Evolutionary conservation across 306 rosid genomes (phyloP).

Genomic region (Citrullus amarus): DNA sequence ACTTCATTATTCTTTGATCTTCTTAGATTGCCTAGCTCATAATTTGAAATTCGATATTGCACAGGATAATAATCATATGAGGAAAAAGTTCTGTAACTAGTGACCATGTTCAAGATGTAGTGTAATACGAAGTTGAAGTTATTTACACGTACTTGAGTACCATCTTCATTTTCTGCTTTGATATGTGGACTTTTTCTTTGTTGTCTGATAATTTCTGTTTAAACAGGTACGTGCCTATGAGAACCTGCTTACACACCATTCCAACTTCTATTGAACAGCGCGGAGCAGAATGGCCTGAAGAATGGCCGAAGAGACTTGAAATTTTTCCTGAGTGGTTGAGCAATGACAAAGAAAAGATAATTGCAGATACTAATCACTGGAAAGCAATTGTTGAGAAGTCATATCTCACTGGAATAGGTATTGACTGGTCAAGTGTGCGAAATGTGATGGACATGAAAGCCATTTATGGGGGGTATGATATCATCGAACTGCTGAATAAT

Average conservation of each 20-base stretch:
- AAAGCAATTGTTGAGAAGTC: conserved; percentile 60
- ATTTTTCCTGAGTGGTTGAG: conserved; percentile 73
- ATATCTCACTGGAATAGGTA: conserved; percentile 77
- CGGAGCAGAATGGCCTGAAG: conserved; percentile 98
- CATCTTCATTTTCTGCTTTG: neutral
- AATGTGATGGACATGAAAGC: conserved; percentile 98
- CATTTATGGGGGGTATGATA: conserved; percentile 82
- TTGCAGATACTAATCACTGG: conserved; percentile 82
- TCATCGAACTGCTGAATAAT: conserved; percentile 12
- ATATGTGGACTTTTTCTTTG: neutral
- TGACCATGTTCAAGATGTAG: neutral
- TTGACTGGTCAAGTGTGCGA: conserved; percentile 73
- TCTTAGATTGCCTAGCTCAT: neutral
- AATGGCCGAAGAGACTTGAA: conserved; percentile 93
- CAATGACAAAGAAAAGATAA: conserved; percentile 48
- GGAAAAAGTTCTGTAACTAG: neutral
- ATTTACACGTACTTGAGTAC: neutral
- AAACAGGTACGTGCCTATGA: conserved; percentile 59
- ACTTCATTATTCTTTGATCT: neutral
- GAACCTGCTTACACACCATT: conserved; percentile 67
- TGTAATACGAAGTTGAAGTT: neutral
- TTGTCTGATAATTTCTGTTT: conserved; percentile 9
- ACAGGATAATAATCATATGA: neutral
- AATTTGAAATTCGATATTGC: neutral
- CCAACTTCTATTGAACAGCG: conserved; percentile 80